These are phyloP conservation scores for Musa troglodytarum DNA, from an alignment of 176 grass and related monocot genomes.

Conservation along the genomic window DNA sequence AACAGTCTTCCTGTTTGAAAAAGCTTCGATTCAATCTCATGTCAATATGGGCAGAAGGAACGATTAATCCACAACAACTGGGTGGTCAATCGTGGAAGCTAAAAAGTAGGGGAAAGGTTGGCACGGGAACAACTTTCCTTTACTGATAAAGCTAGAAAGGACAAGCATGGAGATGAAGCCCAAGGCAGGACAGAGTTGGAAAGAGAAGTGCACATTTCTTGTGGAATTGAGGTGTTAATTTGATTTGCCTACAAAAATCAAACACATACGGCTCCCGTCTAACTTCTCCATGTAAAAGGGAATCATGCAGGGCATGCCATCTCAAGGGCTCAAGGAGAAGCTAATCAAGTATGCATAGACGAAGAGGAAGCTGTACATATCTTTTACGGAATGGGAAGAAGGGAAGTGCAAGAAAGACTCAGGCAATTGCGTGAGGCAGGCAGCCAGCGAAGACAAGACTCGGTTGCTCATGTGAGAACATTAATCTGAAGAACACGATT, in stretches of 20 bases:
- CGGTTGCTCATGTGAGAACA: too few relatives aligned
- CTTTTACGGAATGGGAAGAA: too few relatives aligned
- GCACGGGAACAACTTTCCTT: background rate
- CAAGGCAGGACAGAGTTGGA: background rate
- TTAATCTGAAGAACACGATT: background rate
- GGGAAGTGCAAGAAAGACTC: too few relatives aligned
- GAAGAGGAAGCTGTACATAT: too few relatives aligned
- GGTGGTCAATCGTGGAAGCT: background rate
- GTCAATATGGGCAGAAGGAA: background rate
- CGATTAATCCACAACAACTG: background rate
- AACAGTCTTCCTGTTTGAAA: background rate
- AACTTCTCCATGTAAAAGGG: too few relatives aligned
- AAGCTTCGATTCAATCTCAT: slow-evolving; percentile 4
- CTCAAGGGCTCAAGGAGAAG: too few relatives aligned
- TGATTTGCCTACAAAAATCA: background rate
- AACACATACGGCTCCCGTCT: background rate
- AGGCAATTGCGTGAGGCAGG: too few relatives aligned
- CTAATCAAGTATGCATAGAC: too few relatives aligned
- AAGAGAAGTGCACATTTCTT: background rate
- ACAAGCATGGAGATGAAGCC: background rate
- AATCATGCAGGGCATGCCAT: too few relatives aligned
- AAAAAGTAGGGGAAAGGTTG: background rate
- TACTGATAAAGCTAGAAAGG: background rate
- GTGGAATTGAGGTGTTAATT: background rate
- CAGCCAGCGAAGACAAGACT: too few relatives aligned